phyloP scores from a whole-genome alignment of 306 rosid genomes.

The Vigna nakashimae region DNA sequence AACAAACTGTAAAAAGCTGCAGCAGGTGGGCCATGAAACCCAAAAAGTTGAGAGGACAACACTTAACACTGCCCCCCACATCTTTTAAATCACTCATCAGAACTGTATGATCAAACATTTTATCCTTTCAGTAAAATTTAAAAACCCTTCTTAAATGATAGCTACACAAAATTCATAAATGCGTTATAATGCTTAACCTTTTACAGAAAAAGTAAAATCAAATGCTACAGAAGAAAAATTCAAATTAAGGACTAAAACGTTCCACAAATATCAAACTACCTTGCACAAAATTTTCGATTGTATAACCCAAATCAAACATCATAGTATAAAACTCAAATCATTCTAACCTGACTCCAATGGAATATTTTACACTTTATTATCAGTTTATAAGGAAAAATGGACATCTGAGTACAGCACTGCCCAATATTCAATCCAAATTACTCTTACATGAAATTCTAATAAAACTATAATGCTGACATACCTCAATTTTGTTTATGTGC shows the following conservation, averaged over 20 bases:
- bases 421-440: background rate
- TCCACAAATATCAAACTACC: too few relatives aligned
- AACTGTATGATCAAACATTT: background rate
- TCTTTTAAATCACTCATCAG: background rate
- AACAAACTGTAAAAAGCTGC: slow-evolving; percentile 31
- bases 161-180: too few relatives aligned
- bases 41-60: background rate
- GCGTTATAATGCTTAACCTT: background rate
- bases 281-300: too few relatives aligned
- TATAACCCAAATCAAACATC: background rate
- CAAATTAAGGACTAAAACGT: background rate
- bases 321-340: background rate
- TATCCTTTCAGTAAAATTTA: background rate
- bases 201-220: background rate
- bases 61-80: background rate
- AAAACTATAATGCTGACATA: background rate
- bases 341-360: background rate
- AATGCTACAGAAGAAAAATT: too few relatives aligned
- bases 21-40: background rate
- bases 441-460: background rate
- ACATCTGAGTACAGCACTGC: background rate
- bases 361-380: too few relatives aligned
- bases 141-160: background rate
- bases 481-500: background rate
- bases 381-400: background rate